Evolutionary conservation across 2,329 filamentous ascomycete genomes (phyloP).

Genomic region (Ceratocystis cacaofunesta): DNA sequence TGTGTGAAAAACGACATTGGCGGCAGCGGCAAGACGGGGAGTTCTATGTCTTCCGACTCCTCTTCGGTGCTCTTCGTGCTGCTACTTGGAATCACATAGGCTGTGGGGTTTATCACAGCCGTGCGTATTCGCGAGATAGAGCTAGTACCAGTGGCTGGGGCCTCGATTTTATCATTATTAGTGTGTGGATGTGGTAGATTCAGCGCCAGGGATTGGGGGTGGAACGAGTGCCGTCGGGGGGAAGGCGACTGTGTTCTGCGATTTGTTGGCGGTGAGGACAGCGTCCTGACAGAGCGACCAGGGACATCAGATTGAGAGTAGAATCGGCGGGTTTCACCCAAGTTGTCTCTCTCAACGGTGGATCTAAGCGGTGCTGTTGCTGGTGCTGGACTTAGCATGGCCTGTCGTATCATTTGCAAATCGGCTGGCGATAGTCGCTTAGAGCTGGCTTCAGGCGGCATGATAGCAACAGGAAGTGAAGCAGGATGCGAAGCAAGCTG

Average conservation of each 20-base stretch:
- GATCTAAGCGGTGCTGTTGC: background rate
- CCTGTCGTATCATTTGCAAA: constrained; percentile 22
- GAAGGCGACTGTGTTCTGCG: constrained; percentile 8
- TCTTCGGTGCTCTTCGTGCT: constrained; percentile 18
- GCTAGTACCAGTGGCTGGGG: background rate
- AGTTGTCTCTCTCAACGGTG: background rate
- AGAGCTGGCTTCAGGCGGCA: constrained; percentile 24
- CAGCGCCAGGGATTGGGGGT: background rate
- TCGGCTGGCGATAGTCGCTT: constrained; percentile 15
- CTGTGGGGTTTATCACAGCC: constrained; percentile 29
- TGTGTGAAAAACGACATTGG: constrained; percentile 53
- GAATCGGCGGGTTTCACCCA: background rate
- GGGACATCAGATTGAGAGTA: constrained; percentile 7
- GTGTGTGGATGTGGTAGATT: constrained; percentile 35
- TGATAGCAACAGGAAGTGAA: constrained; percentile 36
- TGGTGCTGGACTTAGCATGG: constrained; percentile 17
- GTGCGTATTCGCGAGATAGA: constrained; percentile 21
- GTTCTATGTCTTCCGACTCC: constrained; percentile 21
- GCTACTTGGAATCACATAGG: constrained; percentile 17
- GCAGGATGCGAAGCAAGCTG: constrained; percentile 42
- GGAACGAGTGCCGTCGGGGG: background rate
- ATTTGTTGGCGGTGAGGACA: constrained; percentile 13
- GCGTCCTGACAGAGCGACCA: constrained; percentile 7
- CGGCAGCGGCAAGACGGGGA: constrained; percentile 43
- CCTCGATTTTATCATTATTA: constrained; percentile 25